Percentiles rank a stretch among this genome's conserved stretches.
Evolutionary conservation across 2,329 filamentous ascomycete genomes (phyloP).

Genomic region (Fusarium pseudonygamai): DNA sequence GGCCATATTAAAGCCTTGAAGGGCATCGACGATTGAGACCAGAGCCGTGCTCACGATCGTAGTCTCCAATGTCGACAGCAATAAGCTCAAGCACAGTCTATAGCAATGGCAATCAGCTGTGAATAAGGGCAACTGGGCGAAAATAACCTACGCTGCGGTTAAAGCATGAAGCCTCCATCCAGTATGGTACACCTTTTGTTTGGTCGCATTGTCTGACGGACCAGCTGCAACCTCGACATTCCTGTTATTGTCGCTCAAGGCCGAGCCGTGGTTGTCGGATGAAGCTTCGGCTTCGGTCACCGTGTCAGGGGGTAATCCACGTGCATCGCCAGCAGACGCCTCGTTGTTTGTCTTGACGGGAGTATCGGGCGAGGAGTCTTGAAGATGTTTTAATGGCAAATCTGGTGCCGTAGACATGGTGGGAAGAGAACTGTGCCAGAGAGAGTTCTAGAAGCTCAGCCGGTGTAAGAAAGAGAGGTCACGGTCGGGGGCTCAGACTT

Average conservation of each 20-base stretch:
- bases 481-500: too few relatives aligned
- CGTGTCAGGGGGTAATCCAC: not conserved
- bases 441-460: too few relatives aligned
- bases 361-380: not conserved
- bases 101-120: not conserved
- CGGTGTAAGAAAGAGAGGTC: not conserved
- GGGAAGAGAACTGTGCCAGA: not conserved
- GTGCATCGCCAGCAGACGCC: not conserved
- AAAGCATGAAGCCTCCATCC: constrained; percentile 2
- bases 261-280: not conserved
- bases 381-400: not conserved
- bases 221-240: not conserved
- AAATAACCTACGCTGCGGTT: not conserved
- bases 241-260: not conserved
- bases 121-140: rapidly evolving
- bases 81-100: constrained; percentile 11
- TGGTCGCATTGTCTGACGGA: not conserved
- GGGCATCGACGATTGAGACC: constrained; percentile 54
- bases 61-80: constrained; percentile 58
- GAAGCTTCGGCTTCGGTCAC: not conserved
- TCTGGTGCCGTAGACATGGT: not conserved
- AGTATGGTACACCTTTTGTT: constrained; percentile 1
- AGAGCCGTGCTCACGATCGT: constrained; percentile 63
- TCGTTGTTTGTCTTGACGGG: not conserved
- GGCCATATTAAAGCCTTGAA: constrained; percentile 49